Evolutionary conservation across 2,329 filamentous ascomycete species (phyloP).

Genomic region (Diaporthe batatas): DNA sequence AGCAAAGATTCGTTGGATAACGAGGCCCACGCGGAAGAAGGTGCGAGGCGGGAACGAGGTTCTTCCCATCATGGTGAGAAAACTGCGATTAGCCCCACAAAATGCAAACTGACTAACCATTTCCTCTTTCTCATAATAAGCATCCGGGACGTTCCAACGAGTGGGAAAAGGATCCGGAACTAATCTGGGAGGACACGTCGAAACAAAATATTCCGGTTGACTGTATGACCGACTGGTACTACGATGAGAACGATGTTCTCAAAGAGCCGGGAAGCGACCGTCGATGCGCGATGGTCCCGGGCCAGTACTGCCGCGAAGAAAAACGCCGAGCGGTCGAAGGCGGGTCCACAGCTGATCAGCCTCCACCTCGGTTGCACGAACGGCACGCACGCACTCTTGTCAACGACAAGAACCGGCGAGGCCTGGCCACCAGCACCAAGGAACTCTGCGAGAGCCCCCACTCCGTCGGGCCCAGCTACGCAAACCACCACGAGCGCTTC

Average conservation of each 20-base stretch:
- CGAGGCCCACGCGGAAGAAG: not conserved
- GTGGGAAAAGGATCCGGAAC: not conserved
- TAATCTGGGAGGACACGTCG: not conserved
- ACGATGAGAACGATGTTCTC: not conserved
- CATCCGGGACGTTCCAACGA: not conserved
- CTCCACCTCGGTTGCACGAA: not conserved
- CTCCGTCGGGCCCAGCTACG: slow-evolving; percentile 30
- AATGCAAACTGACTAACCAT: not conserved
- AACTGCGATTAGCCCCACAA: no score
- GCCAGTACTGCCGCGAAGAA: not conserved
- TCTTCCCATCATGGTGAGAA: not conserved
- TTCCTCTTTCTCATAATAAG: not conserved
- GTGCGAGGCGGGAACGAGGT: not conserved
- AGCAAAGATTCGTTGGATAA: not conserved
- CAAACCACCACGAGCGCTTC: not conserved
- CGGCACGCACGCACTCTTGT: not conserved
- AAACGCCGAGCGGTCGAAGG: not conserved
- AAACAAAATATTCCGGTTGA: not conserved
- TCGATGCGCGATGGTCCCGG: not conserved
- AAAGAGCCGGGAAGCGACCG: not conserved
- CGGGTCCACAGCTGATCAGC: no score
- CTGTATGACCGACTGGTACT: slow-evolving; percentile 28
- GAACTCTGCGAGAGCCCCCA: slow-evolving; percentile 8
- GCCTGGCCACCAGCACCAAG: not conserved
- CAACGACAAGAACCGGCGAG: not conserved